These are phyloP conservation scores for Ophiocytium majus DNA, from an alignment of 352 stramenopile species.

Conservation along the genomic window DNA sequence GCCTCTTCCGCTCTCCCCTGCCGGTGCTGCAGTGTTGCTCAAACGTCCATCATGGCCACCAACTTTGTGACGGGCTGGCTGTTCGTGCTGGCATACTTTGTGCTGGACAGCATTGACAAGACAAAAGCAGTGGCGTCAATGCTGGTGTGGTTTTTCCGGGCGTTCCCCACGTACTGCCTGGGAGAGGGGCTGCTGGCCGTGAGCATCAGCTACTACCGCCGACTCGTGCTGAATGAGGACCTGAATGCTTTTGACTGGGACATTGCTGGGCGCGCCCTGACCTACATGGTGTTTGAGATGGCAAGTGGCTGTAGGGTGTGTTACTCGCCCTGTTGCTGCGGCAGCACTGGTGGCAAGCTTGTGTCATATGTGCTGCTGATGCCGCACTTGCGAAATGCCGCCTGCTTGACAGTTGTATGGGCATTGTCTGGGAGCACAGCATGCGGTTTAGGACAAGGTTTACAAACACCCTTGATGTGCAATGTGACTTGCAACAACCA, in stretches of 20 bases:
- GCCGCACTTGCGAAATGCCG: no score
- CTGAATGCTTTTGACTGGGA: slow-evolving; percentile 58
- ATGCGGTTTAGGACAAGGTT: no score
- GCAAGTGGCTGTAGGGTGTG: neutral
- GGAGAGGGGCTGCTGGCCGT: slow-evolving; percentile 61
- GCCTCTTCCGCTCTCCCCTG: no score
- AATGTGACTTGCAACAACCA: no score
- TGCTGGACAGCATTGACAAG: slow-evolving; percentile 62
- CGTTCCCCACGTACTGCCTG: slow-evolving; percentile 63
- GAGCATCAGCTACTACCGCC: slow-evolving; percentile 32
- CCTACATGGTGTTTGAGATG: slow-evolving; percentile 51
- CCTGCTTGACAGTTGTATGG: no score
- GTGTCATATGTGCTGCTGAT: no score
- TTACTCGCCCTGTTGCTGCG: neutral
- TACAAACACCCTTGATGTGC: no score
- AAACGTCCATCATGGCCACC: slow-evolving; percentile 63
- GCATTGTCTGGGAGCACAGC: no score
- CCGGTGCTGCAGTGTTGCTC: slow-evolving; percentile 58
- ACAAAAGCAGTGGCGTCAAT: slow-evolving; percentile 62
- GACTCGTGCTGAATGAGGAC: slow-evolving; percentile 38
- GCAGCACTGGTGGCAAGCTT: neutral
- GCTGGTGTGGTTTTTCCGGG: slow-evolving; percentile 66
- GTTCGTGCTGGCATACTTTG: slow-evolving; percentile 64
- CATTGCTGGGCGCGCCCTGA: slow-evolving; percentile 55
- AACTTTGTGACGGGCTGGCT: slow-evolving; percentile 70